phyloP scores from a whole-genome alignment of 164 flowering plant genomes.

The Vitis vinifera region DNA sequence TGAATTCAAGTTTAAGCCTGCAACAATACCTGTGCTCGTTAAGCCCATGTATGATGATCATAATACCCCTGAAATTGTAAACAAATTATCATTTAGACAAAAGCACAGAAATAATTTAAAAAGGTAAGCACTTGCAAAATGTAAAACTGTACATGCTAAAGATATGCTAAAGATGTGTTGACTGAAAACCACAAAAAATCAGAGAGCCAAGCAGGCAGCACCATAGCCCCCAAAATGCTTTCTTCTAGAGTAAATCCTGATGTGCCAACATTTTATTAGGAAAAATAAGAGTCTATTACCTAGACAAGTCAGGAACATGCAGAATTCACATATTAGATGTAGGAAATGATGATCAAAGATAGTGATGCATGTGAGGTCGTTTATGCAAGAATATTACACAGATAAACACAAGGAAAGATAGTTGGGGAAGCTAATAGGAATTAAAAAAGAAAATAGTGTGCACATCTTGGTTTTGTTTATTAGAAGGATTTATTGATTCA shows the following conservation, averaged over 20 bases:
- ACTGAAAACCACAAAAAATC: slow-evolving; percentile 5
- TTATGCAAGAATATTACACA: too few species aligned
- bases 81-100: slow-evolving; percentile 2
- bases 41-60: slow-evolving; percentile 91
- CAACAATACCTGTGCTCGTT: slow-evolving; percentile 87
- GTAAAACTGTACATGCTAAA: slow-evolving; percentile 1
- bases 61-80: slow-evolving; percentile 69
- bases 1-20: background rate
- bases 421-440: too few species aligned
- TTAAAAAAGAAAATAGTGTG: too few species aligned
- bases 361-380: background rate
- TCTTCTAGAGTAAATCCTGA: slow-evolving; percentile 6
- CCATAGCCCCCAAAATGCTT: slow-evolving; percentile 1
- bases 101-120: background rate
- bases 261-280: slow-evolving; percentile 10
- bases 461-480: too few species aligned
- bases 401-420: too few species aligned
- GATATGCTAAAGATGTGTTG: slow-evolving; percentile 3
- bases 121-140: slow-evolving; percentile 3
- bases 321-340: background rate
- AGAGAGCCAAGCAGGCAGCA: slow-evolving; percentile 13
- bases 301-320: background rate
- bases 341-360: background rate
- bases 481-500: too few species aligned
- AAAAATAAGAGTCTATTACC: background rate